Evolutionary conservation across 352 stramenopile species (phyloP).

Genomic region (Globisporangium paddicum): DNA sequence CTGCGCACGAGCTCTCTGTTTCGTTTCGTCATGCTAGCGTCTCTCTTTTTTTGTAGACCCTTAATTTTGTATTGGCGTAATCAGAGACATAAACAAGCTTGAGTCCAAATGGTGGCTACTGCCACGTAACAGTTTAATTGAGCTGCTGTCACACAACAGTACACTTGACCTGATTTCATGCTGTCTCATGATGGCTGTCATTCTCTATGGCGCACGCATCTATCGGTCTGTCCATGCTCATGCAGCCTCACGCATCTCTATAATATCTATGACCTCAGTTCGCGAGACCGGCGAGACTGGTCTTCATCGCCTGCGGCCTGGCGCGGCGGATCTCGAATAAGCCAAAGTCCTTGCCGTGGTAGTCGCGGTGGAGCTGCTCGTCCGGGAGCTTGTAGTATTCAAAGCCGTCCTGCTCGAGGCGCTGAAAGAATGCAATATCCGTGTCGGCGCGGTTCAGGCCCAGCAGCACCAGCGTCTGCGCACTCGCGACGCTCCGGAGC

Average conservation of each 20-base stretch:
- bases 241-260: not conserved
- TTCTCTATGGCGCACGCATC: not conserved
- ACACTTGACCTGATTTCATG: too few species aligned
- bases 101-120: too few species aligned
- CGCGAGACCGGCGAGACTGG: not conserved
- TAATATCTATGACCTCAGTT: not conserved
- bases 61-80: too few species aligned
- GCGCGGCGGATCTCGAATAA: constrained; percentile 60
- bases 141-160: too few species aligned
- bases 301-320: not conserved
- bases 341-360: constrained; percentile 74
- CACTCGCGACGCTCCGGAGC: constrained; percentile 36
- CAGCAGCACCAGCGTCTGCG: constrained; percentile 55
- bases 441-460: constrained; percentile 74
- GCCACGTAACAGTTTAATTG: too few species aligned
- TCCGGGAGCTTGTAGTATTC: constrained; percentile 83
- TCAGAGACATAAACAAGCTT: too few species aligned
- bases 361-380: constrained; percentile 41
- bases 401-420: constrained; percentile 63
- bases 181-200: not conserved
- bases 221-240: not conserved
- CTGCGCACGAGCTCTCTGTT: too few species aligned
- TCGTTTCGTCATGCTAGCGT: too few species aligned
- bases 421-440: constrained; percentile 54
- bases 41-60: too few species aligned